These are phyloP conservation scores for Candida dendrica DNA, from an alignment of 805 yeast genomes.

Conservation along the genomic window DNA sequence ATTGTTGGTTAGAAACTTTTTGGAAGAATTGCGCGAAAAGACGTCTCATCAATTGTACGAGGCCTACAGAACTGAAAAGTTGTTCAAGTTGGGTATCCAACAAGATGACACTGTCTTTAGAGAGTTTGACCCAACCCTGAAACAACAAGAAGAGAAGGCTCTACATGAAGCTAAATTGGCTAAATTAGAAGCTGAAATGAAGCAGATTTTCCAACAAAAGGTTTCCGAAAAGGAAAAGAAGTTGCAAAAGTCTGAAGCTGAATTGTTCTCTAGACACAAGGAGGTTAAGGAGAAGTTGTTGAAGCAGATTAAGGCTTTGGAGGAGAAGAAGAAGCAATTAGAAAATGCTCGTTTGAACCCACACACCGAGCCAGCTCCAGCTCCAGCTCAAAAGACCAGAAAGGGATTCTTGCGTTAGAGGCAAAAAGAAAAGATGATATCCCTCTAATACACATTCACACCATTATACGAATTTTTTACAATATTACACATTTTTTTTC, in stretches of 20 bases:
- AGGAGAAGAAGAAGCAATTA: constrained; percentile 80
- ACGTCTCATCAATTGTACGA: constrained; percentile 77
- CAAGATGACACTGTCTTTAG: constrained; percentile 92
- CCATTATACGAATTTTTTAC: no score
- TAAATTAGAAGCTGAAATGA: constrained; percentile 95
- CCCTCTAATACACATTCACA: no score
- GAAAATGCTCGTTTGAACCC: constrained; percentile 52
- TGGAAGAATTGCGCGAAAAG: constrained; percentile 89
- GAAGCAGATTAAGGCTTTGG: constrained; percentile 82
- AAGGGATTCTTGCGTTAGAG: constrained; percentile 74
- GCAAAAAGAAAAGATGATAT: no score
- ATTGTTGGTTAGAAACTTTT: constrained; percentile 77
- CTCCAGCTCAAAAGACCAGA: constrained; percentile 53
- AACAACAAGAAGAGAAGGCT: constrained; percentile 89
- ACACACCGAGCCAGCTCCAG: constrained; percentile 22
- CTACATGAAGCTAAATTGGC: constrained; percentile 90
- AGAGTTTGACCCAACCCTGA: constrained; percentile 87
- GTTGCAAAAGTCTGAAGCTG: constrained; percentile 94
- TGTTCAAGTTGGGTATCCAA: constrained; percentile 73
- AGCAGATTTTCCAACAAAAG: constrained; percentile 91
- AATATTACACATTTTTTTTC: not conserved
- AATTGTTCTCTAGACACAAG: constrained; percentile 88
- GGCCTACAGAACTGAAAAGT: constrained; percentile 79
- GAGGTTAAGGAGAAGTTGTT: constrained; percentile 94
- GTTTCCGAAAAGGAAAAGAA: constrained; percentile 96